Evolutionary conservation across 2,329 filamentous ascomycete genomes (phyloP).

Genomic region (Neonectria faginata): DNA sequence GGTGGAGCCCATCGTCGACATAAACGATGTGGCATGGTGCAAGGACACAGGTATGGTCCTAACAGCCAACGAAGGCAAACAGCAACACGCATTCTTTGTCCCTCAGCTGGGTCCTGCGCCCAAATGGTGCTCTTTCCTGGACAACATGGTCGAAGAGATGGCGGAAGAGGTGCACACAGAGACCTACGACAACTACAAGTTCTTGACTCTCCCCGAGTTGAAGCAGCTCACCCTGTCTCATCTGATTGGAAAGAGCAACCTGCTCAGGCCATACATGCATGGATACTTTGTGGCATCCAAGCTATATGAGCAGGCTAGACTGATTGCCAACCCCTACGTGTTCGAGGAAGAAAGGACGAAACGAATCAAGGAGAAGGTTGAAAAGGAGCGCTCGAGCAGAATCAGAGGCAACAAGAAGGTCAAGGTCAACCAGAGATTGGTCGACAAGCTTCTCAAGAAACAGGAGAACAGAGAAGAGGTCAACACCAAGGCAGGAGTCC

Average conservation of each 20-base stretch:
- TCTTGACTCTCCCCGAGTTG: slow-evolving; percentile 89
- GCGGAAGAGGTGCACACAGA: slow-evolving; percentile 82
- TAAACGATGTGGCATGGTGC: slow-evolving; percentile 94
- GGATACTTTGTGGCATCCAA: slow-evolving; percentile 97
- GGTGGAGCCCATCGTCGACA: slow-evolving; percentile 92
- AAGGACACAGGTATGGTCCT: slow-evolving; percentile 94
- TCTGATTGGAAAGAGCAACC: slow-evolving; percentile 87
- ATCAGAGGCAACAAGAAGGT: slow-evolving; percentile 97
- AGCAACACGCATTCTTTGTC: slow-evolving; percentile 95
- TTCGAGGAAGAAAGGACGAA: slow-evolving; percentile 94
- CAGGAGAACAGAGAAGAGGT: slow-evolving; percentile 70
- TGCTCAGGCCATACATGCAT: slow-evolving; percentile 97
- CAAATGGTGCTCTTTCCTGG: slow-evolving; percentile 95
- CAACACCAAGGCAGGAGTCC: slow-evolving; percentile 72
- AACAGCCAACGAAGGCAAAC: slow-evolving; percentile 95
- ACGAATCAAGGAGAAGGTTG: slow-evolving; percentile 92
- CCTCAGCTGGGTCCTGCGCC: slow-evolving; percentile 93
- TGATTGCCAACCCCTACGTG: slow-evolving; percentile 93
- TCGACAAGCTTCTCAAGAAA: slow-evolving; percentile 78
- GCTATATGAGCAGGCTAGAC: slow-evolving; percentile 91
- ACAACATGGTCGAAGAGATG: slow-evolving; percentile 99
- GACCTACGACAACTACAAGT: slow-evolving; percentile 99
- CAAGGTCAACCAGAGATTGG: slow-evolving; percentile 90
- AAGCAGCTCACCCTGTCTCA: slow-evolving; percentile 88
- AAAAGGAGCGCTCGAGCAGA: slow-evolving; percentile 94